A percentile compares a stretch with the other conserved stretches of the same genome.
Conservation (phyloP, 768 basidiomycete species). For the Hypholoma fasciculare region DNA sequence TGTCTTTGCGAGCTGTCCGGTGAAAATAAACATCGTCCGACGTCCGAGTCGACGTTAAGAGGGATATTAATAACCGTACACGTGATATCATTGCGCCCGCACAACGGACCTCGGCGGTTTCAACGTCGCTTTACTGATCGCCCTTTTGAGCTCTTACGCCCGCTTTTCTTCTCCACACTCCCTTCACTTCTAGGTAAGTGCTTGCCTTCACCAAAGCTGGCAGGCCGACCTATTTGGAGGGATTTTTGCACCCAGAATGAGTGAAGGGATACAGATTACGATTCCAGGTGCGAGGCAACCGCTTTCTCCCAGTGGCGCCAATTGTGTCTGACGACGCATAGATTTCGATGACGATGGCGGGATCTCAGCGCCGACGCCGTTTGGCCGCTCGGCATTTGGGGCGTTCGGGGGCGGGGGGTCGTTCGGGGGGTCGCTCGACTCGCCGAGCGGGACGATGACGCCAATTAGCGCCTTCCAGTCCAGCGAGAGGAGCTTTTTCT, state of each 20-base stretch:
- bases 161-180: not conserved
- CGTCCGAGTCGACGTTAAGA: not conserved
- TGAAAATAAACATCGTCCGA: not conserved
- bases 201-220: conserved; percentile 12
- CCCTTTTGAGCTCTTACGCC: not conserved
- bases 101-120: not conserved
- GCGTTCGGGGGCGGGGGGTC: conserved; percentile 36
- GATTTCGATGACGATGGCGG: conserved; percentile 82
- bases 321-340: conserved; percentile 25
- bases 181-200: conserved; percentile 19
- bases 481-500: conserved; percentile 64
- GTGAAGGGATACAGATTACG: conserved; percentile 60
- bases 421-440: conserved; percentile 53
- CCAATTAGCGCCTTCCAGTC: conserved; percentile 42
- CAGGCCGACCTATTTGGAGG: conserved; percentile 14
- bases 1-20: too few species aligned
- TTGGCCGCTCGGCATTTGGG: conserved; percentile 62
- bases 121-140: not conserved
- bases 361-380: conserved; percentile 60
- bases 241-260: conserved; percentile 28
- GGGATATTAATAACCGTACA: not conserved
- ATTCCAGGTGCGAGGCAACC: conserved; percentile 51
- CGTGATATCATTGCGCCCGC: not conserved
- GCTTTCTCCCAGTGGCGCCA: conserved; percentile 3
- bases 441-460: conserved; percentile 57